Conservation (phyloP, 2,329 filamentous ascomycete genomes). For the Apiospora koreana region DNA sequence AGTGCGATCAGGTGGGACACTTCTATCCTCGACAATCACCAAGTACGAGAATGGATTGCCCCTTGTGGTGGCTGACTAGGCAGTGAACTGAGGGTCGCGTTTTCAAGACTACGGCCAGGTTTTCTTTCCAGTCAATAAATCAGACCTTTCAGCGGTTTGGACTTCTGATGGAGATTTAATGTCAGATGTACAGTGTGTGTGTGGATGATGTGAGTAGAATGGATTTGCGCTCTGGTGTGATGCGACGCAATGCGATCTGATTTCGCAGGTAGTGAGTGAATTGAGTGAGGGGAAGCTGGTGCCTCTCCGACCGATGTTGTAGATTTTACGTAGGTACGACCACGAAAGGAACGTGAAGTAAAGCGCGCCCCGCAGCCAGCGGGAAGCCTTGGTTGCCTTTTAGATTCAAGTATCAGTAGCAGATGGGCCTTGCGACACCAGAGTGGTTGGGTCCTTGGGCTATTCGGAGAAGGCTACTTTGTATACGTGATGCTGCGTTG, state of each 20-base stretch:
- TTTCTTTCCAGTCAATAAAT: constrained; percentile 7
- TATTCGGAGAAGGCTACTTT: constrained; percentile 7
- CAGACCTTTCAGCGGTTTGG: constrained; percentile 7
- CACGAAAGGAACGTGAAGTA: neutral
- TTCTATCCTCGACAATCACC: constrained; percentile 11
- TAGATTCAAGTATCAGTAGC: constrained; percentile 2
- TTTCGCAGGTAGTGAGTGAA: neutral
- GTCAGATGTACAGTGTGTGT: neutral
- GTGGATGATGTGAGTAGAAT: neutral
- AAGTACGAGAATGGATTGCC: constrained; percentile 7
- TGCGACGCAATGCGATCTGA: neutral
- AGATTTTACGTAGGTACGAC: neutral
- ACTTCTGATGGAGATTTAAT: constrained; percentile 4
- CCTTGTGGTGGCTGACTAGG: constrained; percentile 5
- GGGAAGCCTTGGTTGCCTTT: constrained; percentile 11
- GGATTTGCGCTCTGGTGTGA: neutral
- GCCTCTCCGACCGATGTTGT: neutral
- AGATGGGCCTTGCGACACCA: neutral
- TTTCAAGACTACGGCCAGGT: constrained; percentile 3
- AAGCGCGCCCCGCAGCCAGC: constrained; percentile 10
- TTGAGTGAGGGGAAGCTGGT: constrained; percentile 1
- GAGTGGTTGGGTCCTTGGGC: neutral
- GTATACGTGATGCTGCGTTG: constrained; percentile 1
- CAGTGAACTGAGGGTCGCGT: constrained; percentile 8
- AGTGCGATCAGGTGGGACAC: neutral